Base-by-base conservation (phyloP, 2,329 filamentous ascomycete genomes). In the Pseudocercospora ulei region DNA sequence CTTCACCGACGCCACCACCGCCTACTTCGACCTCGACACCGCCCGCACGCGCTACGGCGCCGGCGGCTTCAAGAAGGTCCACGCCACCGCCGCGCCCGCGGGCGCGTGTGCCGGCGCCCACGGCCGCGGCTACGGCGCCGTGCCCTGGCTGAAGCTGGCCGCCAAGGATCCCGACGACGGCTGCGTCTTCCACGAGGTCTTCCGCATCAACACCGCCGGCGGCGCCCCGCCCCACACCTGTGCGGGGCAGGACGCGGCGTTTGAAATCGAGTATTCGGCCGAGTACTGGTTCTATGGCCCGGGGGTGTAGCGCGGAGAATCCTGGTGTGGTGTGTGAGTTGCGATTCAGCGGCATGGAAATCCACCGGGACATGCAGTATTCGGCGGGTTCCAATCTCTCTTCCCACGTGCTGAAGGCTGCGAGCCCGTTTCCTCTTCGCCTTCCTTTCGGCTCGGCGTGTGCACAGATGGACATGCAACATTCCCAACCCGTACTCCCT, bases 181-280 rank as follows among this genome's bases (percentile, higher is more conserved):
- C 71, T n/a, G 78, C 1, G 74, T 73, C 2, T 74, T 83, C 50
- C 73, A 78, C 58, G 76, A 85, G 58, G 78, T 94, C 14, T 96
- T 88, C 64, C 75, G 88, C 7, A 65, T 95, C 28, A 72, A 82
- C 54, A 96, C 88, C 7, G 85, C 80, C 1, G 87, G 86, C 16
- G 88, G 88, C 7, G 74, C 71, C 30, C 65, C 85, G 1, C 87
- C 87, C 0, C 66, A 72, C 16, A 82, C 76, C 0, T 96, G 88
- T 59, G 59, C 72, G 20, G 81, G 76, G 7, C 69, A 76, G 68
- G 60, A 68, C 0, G 67, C 70, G 7, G 56, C 62, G 1, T 87
- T 95, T 50, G 66, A 78, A 46, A 75, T 94, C 8, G 69, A 87
- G 56, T 95, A 96, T 63, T 71, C 82, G 19, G 78, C 87, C 26